phyloP scores from a whole-genome alignment of 1,139 yeast species.

The Kurtzmaniella quercitrusa region DNA sequence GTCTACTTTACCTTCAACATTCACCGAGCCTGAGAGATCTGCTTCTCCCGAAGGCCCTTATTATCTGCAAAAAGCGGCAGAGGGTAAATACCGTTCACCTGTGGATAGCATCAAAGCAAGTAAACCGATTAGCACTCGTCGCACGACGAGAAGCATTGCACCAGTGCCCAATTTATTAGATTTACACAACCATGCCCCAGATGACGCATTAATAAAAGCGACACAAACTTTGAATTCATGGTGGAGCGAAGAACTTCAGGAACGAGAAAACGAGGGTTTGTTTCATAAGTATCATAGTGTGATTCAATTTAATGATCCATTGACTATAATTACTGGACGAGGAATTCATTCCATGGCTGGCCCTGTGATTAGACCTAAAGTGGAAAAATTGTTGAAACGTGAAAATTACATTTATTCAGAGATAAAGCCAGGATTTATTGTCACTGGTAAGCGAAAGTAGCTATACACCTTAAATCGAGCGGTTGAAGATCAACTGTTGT shows the following conservation, averaged over 20 bases:
- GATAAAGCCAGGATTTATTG: constrained; percentile 37
- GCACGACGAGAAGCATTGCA: not conserved
- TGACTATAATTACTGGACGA: constrained; percentile 53
- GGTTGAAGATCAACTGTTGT: not conserved
- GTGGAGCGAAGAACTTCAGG: constrained; percentile 50
- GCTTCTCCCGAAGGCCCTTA: not conserved
- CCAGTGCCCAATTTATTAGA: constrained; percentile 27
- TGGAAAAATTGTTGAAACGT: constrained; percentile 28
- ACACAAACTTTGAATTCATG: constrained; percentile 35
- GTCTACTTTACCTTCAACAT: not conserved
- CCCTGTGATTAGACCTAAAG: constrained; percentile 38
- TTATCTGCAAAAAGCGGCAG: not conserved
- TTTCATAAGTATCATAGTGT: constrained; percentile 23
- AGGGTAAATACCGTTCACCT: not conserved
- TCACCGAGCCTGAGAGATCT: not conserved
- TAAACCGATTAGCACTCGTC: not conserved
- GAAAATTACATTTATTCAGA: constrained; percentile 41
- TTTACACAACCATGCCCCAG: constrained; percentile 46
- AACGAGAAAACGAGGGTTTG: constrained; percentile 37
- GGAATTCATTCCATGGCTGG: constrained; percentile 61
- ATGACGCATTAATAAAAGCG: constrained; percentile 38
- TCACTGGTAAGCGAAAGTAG: constrained; percentile 30
- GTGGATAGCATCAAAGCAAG: not conserved
- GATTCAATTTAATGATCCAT: constrained; percentile 31
- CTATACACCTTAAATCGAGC: not conserved